phyloP scores from a whole-genome alignment of 1,284 basidiomycete genomes.

The Uromyces viciae-fabae region DNA sequence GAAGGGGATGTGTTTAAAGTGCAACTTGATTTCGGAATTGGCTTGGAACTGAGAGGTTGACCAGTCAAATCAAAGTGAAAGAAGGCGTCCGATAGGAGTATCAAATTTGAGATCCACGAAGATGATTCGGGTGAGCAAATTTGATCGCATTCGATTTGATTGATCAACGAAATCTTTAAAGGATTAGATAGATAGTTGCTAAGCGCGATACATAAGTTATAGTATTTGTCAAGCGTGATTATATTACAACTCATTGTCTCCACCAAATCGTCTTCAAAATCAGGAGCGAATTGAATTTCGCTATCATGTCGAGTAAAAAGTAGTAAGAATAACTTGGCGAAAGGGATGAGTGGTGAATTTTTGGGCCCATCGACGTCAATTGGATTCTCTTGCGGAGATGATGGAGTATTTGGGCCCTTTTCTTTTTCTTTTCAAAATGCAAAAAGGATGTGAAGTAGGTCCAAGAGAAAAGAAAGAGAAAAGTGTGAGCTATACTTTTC shows the following conservation, averaged over 20 bases:
- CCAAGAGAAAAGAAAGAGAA: no score
- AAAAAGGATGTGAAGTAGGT: no score
- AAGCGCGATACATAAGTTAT: constrained; percentile 51
- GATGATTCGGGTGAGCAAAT: constrained; percentile 58
- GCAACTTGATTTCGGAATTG: constrained; percentile 13
- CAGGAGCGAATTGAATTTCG: constrained; percentile 5
- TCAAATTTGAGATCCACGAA: constrained; percentile 58
- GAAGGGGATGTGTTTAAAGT: constrained; percentile 47
- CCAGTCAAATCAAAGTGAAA: constrained; percentile 47
- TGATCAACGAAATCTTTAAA: constrained; percentile 56
- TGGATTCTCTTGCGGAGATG: neutral
- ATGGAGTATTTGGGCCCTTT: neutral
- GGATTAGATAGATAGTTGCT: constrained; percentile 55
- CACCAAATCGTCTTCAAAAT: neutral
- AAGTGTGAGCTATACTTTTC: neutral
- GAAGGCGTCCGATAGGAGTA: constrained; percentile 57
- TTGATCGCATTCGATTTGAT: constrained; percentile 57
- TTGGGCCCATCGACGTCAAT: neutral
- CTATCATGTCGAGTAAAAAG: constrained; percentile 24
- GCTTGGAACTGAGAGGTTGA: constrained; percentile 44
- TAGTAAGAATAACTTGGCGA: constrained; percentile 21
- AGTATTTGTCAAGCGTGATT: constrained; percentile 39
- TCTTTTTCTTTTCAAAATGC: neutral
- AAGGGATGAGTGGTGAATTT: constrained; percentile 26
- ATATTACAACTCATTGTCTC: constrained; percentile 21